Conservation (phyloP, 441 rosid genomes). For the Aquilaria agallochum region DNA sequence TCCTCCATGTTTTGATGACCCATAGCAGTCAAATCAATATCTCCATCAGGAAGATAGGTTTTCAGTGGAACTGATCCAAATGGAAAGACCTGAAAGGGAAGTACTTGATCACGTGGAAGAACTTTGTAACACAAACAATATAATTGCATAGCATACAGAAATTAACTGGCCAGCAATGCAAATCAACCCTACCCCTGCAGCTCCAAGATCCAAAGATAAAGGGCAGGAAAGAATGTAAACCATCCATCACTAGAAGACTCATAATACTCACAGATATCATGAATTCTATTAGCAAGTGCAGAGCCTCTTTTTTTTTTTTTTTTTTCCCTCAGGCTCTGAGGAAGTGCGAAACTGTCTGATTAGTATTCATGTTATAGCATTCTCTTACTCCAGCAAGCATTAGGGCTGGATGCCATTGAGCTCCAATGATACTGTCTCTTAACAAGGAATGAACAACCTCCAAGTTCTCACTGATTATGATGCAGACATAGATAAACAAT, state of each 20-base stretch:
- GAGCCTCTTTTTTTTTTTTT: too few relatives aligned
- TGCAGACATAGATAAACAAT: background rate
- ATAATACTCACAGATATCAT: too few relatives aligned
- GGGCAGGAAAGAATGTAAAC: background rate
- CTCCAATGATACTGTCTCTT: too few relatives aligned
- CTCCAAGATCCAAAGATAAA: background rate
- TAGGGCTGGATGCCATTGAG: too few relatives aligned
- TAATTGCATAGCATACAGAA: slow-evolving; percentile 11
- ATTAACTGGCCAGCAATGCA: slow-evolving; percentile 5
- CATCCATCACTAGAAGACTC: too few relatives aligned
- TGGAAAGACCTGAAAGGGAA: slow-evolving; percentile 58
- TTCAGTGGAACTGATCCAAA: slow-evolving; percentile 93
- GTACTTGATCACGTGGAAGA: slow-evolving; percentile 15
- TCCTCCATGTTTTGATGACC: slow-evolving; percentile 60
- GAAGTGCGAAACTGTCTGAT: too few relatives aligned
- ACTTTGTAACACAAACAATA: slow-evolving; percentile 4
- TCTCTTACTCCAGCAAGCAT: too few relatives aligned
- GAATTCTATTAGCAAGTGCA: too few relatives aligned
- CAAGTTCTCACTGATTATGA: slow-evolving; percentile 2
- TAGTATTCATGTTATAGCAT: too few relatives aligned
- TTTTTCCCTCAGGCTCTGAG: too few relatives aligned
- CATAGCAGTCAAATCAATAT: slow-evolving; percentile 80
- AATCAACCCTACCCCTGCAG: background rate
- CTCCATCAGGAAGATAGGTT: slow-evolving; percentile 97
- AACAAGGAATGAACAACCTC: slow-evolving; percentile 2